Percentiles rank a stretch among this genome's conserved stretches.
Evolutionary conservation across 495 filamentous ascomycete genomes (phyloP).

Genomic region (Neurospora sp.): DNA sequence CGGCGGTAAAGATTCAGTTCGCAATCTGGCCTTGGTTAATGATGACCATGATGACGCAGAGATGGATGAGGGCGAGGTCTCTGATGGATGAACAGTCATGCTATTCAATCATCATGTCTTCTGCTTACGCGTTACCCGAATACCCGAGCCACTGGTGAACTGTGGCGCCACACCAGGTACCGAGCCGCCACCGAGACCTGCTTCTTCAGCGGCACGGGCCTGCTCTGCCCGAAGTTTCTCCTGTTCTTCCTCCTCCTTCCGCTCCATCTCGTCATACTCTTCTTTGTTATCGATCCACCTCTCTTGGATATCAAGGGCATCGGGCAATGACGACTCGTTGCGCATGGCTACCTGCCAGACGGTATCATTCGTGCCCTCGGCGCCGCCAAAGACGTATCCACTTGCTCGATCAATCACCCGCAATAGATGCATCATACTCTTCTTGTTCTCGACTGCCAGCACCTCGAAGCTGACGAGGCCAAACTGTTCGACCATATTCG

Average conservation of each 20-base stretch:
- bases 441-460: constrained; percentile 89
- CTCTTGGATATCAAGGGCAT: constrained; percentile 83
- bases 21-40: constrained; percentile 30
- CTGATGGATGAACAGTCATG: constrained; percentile 8
- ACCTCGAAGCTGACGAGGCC: constrained; percentile 86
- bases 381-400: constrained; percentile 85
- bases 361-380: constrained; percentile 85
- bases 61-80: constrained; percentile 38
- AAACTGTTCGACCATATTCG: constrained; percentile 79
- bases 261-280: constrained; percentile 73
- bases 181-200: constrained; percentile 16
- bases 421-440: constrained; percentile 85
- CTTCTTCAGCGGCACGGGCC: constrained; percentile 17
- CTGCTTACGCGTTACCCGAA: constrained; percentile 18
- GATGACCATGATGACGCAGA: constrained; percentile 35
- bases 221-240: constrained; percentile 26
- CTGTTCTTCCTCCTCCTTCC: constrained; percentile 54
- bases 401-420: constrained; percentile 80
- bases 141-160: constrained; percentile 9
- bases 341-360: constrained; percentile 93
- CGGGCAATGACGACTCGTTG: constrained; percentile 68
- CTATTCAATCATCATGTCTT: constrained; percentile 11
- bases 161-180: constrained; percentile 1
- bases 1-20: constrained; percentile 18
- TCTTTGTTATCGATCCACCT: constrained; percentile 88